Evolutionary conservation across 139 green algal species (phyloP), one percentile per base, ranked within the genome.

Genomic region (Gonium pectorale): DNA sequence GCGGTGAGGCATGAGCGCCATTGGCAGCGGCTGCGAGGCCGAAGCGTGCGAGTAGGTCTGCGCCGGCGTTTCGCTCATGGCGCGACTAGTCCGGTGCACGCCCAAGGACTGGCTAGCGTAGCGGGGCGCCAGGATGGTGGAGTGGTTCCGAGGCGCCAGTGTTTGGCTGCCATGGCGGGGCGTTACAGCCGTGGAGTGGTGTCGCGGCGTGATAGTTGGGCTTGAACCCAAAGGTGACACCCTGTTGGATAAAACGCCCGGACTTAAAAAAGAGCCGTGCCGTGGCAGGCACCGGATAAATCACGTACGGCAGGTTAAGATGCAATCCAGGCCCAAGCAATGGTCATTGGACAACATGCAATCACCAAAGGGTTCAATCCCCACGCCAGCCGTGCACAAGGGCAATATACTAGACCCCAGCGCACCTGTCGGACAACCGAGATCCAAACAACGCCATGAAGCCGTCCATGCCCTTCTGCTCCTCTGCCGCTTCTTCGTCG

Each of bases 391-490:
- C n/a, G n/a, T n/a, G n/a, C n/a, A n/a, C n/a, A n/a, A n/a, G n/a
- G n/a, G n/a, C n/a, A n/a, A n/a, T n/a, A n/a, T n/a, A n/a, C n/a
- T n/a, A n/a, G n/a, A n/a, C n/a, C 4, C 44, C 27, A 0, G 7
- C 75, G 2, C 40, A 83, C 77, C 62, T 73, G 63, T 83, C 77
- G 0, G 77, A 83, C 60, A 83, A 44, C 22, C 77, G 77, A 8
- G 62, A 63, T 5, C 77, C 77, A 38, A 83, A 83, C 43, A 83
- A 62, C 41, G 62, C 77, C 77, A 83, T 83, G 31, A 83, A 83
- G 62, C 66, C 77, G 44, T 83, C 77, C 77, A 83, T 41, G 2
- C 38, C 19, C 60, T 71, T 68, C 6, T 4, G 59, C 43, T 17
- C 29, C 15, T 60, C 63, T 1, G 9, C 33, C 63, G 35, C 63